Evolutionary conservation across 2,329 filamentous ascomycete genomes (phyloP).

Genomic region (Apiospora malaysiana): DNA sequence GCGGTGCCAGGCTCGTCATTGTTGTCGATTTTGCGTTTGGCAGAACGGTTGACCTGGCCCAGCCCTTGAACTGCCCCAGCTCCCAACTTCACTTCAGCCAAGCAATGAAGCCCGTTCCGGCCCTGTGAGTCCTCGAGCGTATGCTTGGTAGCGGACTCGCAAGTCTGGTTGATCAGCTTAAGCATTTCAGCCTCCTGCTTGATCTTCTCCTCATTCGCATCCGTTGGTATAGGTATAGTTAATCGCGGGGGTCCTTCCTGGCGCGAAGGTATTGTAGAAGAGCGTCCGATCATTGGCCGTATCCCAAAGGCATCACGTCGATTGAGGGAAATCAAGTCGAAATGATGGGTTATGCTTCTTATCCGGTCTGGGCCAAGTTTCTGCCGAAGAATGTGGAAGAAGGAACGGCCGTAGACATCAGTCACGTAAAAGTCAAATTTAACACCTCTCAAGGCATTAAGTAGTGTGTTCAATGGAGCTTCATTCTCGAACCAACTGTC

Average conservation of each 20-base stretch:
- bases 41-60: conserved; percentile 40
- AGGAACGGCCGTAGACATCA: conserved; percentile 40
- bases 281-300: conserved; percentile 32
- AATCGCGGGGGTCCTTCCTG: conserved; percentile 26
- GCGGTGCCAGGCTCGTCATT: conserved; percentile 29
- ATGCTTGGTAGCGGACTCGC: conserved; percentile 31
- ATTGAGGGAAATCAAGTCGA: conserved; percentile 39
- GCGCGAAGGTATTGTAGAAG: conserved; percentile 24
- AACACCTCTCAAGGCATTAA: conserved; percentile 29
- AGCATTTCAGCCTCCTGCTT: conserved; percentile 43
- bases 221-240: conserved; percentile 30
- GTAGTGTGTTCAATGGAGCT: conserved; percentile 30
- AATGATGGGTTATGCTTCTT: conserved; percentile 30
- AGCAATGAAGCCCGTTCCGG: conserved; percentile 63
- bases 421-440: conserved; percentile 35
- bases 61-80: conserved; percentile 35
- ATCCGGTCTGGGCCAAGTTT: conserved; percentile 29
- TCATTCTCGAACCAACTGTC: conserved; percentile 36
- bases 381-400: conserved; percentile 41
- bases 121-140: conserved; percentile 50
- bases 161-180: conserved; percentile 42
- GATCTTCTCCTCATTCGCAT: conserved; percentile 32
- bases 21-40: conserved; percentile 46
- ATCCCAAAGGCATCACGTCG: conserved; percentile 56
- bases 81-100: conserved; percentile 59